Base-by-base conservation (phyloP, 306 rosid genomes). In the Cicer yamashitae region DNA sequence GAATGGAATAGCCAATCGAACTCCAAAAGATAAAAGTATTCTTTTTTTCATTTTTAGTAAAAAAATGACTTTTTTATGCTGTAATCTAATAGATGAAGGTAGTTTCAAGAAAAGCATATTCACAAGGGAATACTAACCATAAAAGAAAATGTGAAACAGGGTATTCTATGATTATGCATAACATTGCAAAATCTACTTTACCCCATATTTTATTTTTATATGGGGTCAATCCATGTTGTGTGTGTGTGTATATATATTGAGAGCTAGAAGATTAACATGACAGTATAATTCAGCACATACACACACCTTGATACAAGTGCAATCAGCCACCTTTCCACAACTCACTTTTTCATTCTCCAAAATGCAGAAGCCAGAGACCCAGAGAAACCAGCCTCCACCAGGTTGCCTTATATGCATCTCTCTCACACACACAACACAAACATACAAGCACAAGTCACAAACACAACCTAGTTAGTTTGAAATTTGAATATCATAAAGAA, bases 341-440 rank as follows among this genome's bases (percentile, higher is more conserved):
- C 66, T 59, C 43, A 67, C 12, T 67, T 51, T 44, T 63, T 76
- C 56, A 64, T 56, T 64, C 62, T 75, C 30, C 83, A 80, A 81
- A 7, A 90, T 88, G 96, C 74, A 85, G 83, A 82, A 86, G 51
- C 51, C 80, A 77, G 83, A 82, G 77, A 57, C 78, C 4, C 83
- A 78, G 7, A 80, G 52, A 53, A 87, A 71, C 84, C 86, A 86
- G 66, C 94, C 88, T 81, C 93, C 88, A 52, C 73, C 88, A 87
- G 93, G 91, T 88, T 70, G 10, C 59, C 34, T 7, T 10, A 63
- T 34, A 56, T 58, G 2, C 22, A 46, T 73, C 75, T 70, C 30
- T 46, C 70, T 71, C 6, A 6, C 7, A 6, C 44, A 47, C 58
- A 40, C 40, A 40, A 59, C 37, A 50, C 67, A 69, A 54, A 10